A percentile compares a stretch with the other conserved stretches of the same genome.
phyloP scores from a whole-genome alignment of 306 rosid species.

The Dalbergia cultrata region DNA sequence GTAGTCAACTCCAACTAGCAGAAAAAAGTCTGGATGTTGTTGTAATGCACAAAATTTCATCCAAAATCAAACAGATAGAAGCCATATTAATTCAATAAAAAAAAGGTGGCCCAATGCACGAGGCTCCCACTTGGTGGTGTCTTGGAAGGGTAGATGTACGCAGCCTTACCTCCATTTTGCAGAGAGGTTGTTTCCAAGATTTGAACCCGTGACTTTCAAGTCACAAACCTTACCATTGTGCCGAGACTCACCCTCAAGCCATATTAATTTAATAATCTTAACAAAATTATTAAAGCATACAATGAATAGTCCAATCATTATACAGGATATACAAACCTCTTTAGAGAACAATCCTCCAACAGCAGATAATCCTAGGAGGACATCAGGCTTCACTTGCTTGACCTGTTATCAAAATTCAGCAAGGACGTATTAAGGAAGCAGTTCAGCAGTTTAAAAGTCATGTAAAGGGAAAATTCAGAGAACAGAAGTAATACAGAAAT shows the following conservation, averaged over 20 bases:
- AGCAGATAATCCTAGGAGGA: slow-evolving; percentile 97
- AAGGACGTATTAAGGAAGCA: slow-evolving; percentile 33
- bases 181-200: too few species aligned
- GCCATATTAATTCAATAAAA: slow-evolving; percentile 6
- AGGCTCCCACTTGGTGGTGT: too few species aligned
- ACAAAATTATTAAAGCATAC: background rate
- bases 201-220: too few species aligned
- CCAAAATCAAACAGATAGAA: slow-evolving; percentile 18
- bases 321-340: slow-evolving; percentile 67
- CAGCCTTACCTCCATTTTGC: too few species aligned
- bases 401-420: slow-evolving; percentile 68
- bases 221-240: too few species aligned
- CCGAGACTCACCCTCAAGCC: background rate
- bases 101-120: too few species aligned
- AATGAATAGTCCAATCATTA: slow-evolving; percentile 28
- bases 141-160: too few species aligned
- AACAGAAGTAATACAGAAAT: background rate
- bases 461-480: slow-evolving; percentile 11
- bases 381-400: slow-evolving; percentile 94
- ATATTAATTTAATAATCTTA: slow-evolving; percentile 12
- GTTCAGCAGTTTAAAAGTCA: background rate
- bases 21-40: background rate
- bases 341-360: slow-evolving; percentile 97
- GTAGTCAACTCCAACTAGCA: background rate
- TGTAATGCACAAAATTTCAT: background rate